phyloP scores from a whole-genome alignment of 2,329 filamentous ascomycete species.

The Sarocladium oryzae region DNA sequence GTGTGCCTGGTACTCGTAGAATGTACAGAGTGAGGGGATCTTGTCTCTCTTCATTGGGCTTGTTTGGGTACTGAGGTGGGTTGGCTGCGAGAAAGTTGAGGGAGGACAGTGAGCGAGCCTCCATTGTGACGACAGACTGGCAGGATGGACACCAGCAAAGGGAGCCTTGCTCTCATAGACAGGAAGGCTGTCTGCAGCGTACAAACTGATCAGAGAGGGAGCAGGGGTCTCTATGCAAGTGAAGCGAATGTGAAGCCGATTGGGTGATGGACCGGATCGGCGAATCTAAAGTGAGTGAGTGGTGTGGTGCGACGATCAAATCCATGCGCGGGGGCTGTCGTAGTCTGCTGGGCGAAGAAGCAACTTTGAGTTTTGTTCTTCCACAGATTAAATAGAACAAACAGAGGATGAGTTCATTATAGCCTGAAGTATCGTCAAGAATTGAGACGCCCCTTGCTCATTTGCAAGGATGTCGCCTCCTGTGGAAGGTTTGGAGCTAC shows the following conservation, averaged over 20 bases:
- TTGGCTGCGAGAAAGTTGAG: conserved; percentile 78
- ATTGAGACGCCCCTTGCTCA: no score
- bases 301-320: not conserved
- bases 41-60: conserved; percentile 61
- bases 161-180: not conserved
- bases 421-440: no score
- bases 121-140: conserved; percentile 35
- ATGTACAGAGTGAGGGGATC: conserved; percentile 83
- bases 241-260: not conserved
- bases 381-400: no score
- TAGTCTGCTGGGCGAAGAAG: no score
- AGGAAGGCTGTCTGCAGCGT: not conserved
- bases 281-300: not conserved
- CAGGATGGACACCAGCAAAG: not conserved
- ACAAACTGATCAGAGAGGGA: not conserved
- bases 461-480: no score
- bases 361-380: no score
- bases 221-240: no score
- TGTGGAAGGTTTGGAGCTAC: not conserved
- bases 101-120: conserved; percentile 76
- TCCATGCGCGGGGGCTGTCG: no score
- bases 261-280: not conserved
- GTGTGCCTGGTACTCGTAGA: conserved; percentile 82
- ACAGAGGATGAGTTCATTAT: no score
- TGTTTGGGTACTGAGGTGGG: conserved; percentile 78